Evolutionary conservation across 257 asterid species (phyloP), one percentile per base, ranked within the genome.

Genomic region (Solanum chmielewskii): DNA sequence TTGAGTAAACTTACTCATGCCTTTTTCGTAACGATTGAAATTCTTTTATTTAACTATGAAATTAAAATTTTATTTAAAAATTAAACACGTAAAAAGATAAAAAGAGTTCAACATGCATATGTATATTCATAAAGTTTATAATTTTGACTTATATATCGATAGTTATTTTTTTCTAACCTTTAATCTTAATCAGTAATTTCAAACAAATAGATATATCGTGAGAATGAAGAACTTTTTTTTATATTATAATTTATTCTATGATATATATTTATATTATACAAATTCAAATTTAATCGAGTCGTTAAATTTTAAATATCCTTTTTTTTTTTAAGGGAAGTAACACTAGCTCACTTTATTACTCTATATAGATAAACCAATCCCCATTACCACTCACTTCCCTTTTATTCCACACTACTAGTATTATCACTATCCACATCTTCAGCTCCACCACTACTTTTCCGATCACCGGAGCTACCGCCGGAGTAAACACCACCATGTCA

Each of bases 401-500:
- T 78, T 27, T 27, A 39, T 77, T 44, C 83, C 27, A n/a, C 83
- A n/a, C 83, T 18, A n/a, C 83, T 18, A 10, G 1, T 62, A 66
- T 0, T 25, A 1, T 35, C 14, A 33, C n/a, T 60, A 18, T 41
- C 81, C 59, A 31, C 41, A 64, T 12, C 49, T 23, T 44, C 76
- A 83, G 7, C 44, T 13, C 88, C 29, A 68, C 86, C 25, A 4
- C 41, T 31, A 1, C 69, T 42, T 0, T 59, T 80, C 69, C 81
- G 14, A 35, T 25, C 47, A 18, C 90, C 86, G 2, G 86, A 74
- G 37, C 4, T 69, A 42, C 73, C 88, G 49, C 88, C 87, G 29
- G 25, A 68, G 23, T 44, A 3, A 29, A 20, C 89, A 2, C 3
- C 31, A 78, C 23, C 16, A 95, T 95, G 98, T 33, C 92, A 39